These are phyloP conservation scores for Mycena leptocephala DNA, from an alignment of 768 basidiomycete species.

Conservation along the genomic window DNA sequence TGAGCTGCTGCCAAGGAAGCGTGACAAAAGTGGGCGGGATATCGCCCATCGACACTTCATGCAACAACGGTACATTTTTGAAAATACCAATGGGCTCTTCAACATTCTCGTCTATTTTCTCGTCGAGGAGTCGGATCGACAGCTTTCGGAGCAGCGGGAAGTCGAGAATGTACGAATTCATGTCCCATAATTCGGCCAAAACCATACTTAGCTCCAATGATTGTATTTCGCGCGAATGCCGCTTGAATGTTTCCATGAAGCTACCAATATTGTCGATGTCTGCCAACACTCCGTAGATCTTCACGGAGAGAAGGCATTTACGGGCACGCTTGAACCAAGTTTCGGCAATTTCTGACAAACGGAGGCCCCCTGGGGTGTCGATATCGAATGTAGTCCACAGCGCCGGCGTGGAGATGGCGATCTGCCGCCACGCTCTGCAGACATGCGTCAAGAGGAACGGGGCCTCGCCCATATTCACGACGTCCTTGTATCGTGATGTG, in stretches of 20 bases:
- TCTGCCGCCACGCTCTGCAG: conserved; percentile 13
- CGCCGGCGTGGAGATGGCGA: conserved; percentile 13
- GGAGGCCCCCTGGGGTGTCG: not conserved
- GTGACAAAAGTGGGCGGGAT: not conserved
- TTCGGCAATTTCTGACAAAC: not conserved
- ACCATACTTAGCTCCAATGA: not conserved
- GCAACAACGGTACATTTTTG: not conserved
- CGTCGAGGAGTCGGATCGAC: not conserved
- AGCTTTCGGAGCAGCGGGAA: not conserved
- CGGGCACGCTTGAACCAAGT: conserved; percentile 6
- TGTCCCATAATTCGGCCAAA: not conserved
- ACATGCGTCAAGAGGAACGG: conserved; percentile 13
- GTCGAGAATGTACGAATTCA: not conserved
- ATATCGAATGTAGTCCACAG: conserved; percentile 16
- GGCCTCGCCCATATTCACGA: not conserved
- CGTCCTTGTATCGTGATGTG: not conserved
- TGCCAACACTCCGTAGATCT: not conserved
- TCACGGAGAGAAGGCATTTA: not conserved
- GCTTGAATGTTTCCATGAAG: not conserved
- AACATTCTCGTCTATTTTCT: not conserved
- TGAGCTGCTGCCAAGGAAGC: conserved; percentile 21
- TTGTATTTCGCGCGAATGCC: not conserved
- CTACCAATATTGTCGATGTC: not conserved
- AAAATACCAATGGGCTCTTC: not conserved
- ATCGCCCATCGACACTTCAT: not conserved